Evolutionary conservation across 371 early-diverging fungal species (phyloP), one percentile per base, ranked within the genome.

Genomic region (Chytridiales sp.): DNA sequence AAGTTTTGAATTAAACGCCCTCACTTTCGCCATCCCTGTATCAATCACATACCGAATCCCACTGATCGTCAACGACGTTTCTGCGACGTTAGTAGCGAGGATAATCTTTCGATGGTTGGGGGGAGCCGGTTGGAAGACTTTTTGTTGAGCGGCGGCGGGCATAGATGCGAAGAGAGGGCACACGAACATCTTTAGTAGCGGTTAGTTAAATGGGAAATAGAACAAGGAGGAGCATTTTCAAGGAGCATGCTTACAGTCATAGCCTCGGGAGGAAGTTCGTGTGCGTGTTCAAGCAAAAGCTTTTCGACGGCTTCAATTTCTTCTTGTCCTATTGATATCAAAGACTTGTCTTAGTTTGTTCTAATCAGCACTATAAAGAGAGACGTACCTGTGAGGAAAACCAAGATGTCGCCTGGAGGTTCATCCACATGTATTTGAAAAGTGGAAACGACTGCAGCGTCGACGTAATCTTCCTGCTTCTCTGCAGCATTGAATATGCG

Each of bases 351-450:
- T n/a, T n/a, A n/a, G n/a, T n/a, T n/a, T n/a, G 27, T 26, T 17
- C 22, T 19, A 1, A 9, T 26, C 29, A 34, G 2, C 13, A 50
- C n/a, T 6, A 5, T 4, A 58, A 21, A n/a, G n/a, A n/a, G 29
- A 44, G 21, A 8, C 42, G 60, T 44, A 47, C 95, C 99, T 3
- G 95, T 91, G 46, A 96, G 70, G 62, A 98, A 98, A 3, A 93
- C 87, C 29, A 96, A 77, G 38, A 96, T 89, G 72, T 98, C 97
- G 2, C 96, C 95, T 0, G 80, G 82, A 0, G 84, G 83, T 44
- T 88, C 83, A n/a, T 92, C 90, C 11, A 81, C 78, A 70, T 98
- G 95, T 21, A 94, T 89, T 61, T 95, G 94, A 53, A 94, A 85
- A 3, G 89, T 83, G 0, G 94, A 83, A 19, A 92, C 85, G 21